A percentile compares a stretch with the other conserved stretches of the same genome.
Evolutionary conservation across 2,329 filamentous ascomycete species (phyloP).

Genomic region (Exophiala lecanii-corni): DNA sequence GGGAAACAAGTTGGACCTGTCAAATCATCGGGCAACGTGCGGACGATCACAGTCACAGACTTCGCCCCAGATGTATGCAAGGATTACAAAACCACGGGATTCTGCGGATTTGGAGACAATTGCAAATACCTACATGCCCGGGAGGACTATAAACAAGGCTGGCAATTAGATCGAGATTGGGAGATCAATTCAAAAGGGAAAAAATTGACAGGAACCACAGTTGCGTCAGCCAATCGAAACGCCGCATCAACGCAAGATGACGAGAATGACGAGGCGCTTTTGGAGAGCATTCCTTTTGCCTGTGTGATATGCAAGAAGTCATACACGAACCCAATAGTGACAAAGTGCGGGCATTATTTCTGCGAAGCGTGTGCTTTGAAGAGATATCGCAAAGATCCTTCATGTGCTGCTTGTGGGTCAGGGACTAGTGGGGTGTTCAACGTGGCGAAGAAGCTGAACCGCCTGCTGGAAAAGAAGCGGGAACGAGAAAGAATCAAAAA

Average conservation of each 20-base stretch:
- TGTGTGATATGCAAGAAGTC: conserved; percentile 79
- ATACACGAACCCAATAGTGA: conserved; percentile 77
- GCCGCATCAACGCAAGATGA: conserved; percentile 29
- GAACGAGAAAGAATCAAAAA: conserved; percentile 50
- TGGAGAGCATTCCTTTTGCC: conserved; percentile 82
- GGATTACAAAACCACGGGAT: conserved; percentile 79
- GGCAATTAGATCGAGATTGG: conserved; percentile 95
- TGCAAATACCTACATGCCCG: conserved; percentile 67
- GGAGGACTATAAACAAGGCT: conserved; percentile 74
- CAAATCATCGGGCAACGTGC: conserved; percentile 80
- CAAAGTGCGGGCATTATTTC: conserved; percentile 93
- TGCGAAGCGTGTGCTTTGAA: conserved; percentile 85
- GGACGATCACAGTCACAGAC: conserved; percentile 84
- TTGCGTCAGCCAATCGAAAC: conserved; percentile 44
- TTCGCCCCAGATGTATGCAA: conserved; percentile 94
- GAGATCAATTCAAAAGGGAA: conserved; percentile 69
- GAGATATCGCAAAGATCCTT: conserved; percentile 79
- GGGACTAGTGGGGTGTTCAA: conserved; percentile 91
- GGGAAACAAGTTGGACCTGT: conserved; percentile 72
- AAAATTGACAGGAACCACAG: conserved; percentile 44
- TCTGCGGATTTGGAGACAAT: conserved; percentile 59
- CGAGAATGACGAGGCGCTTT: conserved; percentile 38
- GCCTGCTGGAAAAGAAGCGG: conserved; percentile 68
- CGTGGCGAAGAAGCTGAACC: conserved; percentile 74
- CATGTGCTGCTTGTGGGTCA: conserved; percentile 77